Base-by-base conservation (phyloP, 2,329 filamentous ascomycete species). In the Fusarium sp. region DNA sequence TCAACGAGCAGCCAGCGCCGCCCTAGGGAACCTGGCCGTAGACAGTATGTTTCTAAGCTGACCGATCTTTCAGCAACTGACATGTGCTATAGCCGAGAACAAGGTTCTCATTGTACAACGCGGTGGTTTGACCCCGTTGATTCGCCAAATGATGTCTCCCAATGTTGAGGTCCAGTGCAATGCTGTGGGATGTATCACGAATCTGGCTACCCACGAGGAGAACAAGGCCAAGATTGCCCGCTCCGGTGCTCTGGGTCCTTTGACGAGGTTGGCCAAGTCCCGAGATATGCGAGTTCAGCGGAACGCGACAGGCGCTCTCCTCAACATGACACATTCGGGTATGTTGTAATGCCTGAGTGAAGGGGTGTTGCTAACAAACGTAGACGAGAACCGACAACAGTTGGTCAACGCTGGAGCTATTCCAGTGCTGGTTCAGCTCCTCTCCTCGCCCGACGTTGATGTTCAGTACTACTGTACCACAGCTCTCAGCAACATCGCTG, bases 251-350 rank as follows among this genome's bases (percentile, higher is more conserved):
- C 85, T 99, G 61, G 93, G 91, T 7, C 96, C 96, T 8, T 83
- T 99, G 73, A 99, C 96, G 49, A 89, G 92, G 69, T 84, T 99
- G 62, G 96, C 96, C 67, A 98, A 97, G 81, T 98, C 96, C 20
- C 95, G 96, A 80, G 96, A 99, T 76, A 98, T 98, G 96, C 90
- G 96, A 61, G 96, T 99, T 51, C 96, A 99, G 82, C 89, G 96
- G 71, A 99, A 99, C 81, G 96, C 96, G 62, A 99, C 96, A 1
- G 96, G 96, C 58, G 96, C 96, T 49, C 83, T 99, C 62, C 86
- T 99, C 71, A 99, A 99, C 81, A 99, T 99, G 96, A 99, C 96
- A 75, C 96, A 99, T 83, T 98, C 94, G 70, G 93, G 93, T 97
- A 88, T 65, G 86, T 73, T 33, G 27, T 25, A 4, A 10, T 33